Evolutionary conservation across 202 grass and related monocot genomes (phyloP).

Genomic region (Setaria italica): DNA sequence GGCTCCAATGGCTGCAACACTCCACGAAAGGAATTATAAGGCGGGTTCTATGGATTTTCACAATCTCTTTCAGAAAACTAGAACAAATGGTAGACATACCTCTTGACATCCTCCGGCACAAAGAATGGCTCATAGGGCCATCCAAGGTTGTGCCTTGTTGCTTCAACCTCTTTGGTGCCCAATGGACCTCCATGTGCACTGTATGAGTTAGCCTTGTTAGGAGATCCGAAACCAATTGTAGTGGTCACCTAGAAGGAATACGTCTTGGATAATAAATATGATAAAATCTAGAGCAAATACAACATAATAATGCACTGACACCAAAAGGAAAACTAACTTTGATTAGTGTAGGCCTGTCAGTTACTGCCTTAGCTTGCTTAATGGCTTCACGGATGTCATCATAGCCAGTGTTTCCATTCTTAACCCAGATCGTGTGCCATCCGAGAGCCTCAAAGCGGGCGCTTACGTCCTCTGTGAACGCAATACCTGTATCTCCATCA

Average conservation of each 20-base stretch:
- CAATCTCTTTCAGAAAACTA: slow-evolving; percentile 15
- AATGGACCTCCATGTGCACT: slow-evolving; percentile 72
- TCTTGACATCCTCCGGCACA: slow-evolving; percentile 80
- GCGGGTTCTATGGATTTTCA: slow-evolving; percentile 1
- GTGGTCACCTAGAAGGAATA: slow-evolving; percentile 66
- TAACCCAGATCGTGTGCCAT: slow-evolving; percentile 93
- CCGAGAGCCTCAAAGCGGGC: slow-evolving; percentile 82
- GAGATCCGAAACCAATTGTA: slow-evolving; percentile 82
- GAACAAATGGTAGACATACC: slow-evolving; percentile 44
- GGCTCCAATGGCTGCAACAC: slow-evolving; percentile 75
- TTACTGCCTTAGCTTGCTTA: slow-evolving; percentile 79
- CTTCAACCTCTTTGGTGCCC: slow-evolving; percentile 73
- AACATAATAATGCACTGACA: not conserved
- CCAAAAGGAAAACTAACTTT: slow-evolving; percentile 53
- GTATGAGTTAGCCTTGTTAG: slow-evolving; percentile 85
- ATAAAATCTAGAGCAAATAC: not conserved
- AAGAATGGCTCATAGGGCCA: slow-evolving; percentile 87
- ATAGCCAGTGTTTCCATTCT: slow-evolving; percentile 79
- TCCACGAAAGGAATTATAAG: slow-evolving; percentile 31
- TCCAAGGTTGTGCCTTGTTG: slow-evolving; percentile 69
- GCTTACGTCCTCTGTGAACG: slow-evolving; percentile 82
- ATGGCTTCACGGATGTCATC: slow-evolving; percentile 84
- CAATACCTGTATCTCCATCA: slow-evolving; percentile 84
- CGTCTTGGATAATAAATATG: not conserved
- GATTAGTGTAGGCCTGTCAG: slow-evolving; percentile 76